Base-by-base conservation (phyloP, 2,329 filamentous ascomycete species). In the Phialophora expanda region DNA sequence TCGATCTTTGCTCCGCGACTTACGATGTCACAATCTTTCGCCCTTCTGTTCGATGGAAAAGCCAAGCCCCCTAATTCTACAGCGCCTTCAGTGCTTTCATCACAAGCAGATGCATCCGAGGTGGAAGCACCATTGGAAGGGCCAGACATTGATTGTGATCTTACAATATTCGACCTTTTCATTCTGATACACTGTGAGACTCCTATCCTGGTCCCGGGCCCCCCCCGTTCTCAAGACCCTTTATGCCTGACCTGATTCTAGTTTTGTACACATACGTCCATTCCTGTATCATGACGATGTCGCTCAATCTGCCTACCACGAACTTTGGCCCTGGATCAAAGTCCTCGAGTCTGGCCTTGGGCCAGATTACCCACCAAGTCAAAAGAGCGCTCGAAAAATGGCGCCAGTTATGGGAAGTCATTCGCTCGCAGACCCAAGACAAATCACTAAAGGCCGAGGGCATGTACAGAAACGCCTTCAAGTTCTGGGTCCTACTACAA, bases 401-500 rank as follows among this genome's bases (percentile, higher is more conserved):
- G 78, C 77, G 75, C 5, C 73, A 77, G 1, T 69, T 78, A 17
- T 80, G 78, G 78, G 55, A 76, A 14, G 66, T 72, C 7, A 67
- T 79, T 1, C 74, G 75, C 51, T 74, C 64, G 8, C 69, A 75
- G 9, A 66, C 78, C 2, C 72, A 78, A 2, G 69, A 67, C 11
- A 71, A 78, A 26, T 75, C 79, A 55, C 79, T 78, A 77, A 74
- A 75, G 5, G 73, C 75, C 0, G 78, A 80, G 75, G 78, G 78
- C 28, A 80, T 80, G 65, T 79, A 75, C 69, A 78, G 78, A 54
- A 80, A 79, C 50, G 76, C 74, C 0, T 79, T 79, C 62, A 77
- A 79, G 17, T 80, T 79, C 69, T 80, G 78, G 78, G 75, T 80
- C 24, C 77, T 80, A 12, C 77, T 78, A 4, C 76, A 79, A 55